Base-by-base conservation (phyloP, 2,329 filamentous ascomycete species). In the Ascochyta viciae-villosae region DNA sequence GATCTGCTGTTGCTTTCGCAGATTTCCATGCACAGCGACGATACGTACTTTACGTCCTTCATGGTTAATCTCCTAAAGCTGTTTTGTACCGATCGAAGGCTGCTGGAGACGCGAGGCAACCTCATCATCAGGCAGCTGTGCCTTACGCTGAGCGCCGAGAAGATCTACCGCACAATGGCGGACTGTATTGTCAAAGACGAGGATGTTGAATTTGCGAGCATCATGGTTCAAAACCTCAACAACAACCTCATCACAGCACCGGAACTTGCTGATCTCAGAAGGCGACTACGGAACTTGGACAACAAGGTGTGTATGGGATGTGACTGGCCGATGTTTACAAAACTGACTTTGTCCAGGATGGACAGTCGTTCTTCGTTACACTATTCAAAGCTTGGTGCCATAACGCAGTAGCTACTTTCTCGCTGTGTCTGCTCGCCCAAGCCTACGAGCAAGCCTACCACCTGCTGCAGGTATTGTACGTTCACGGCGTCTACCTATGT, bases 141-240 rank as follows among this genome's bases (percentile, higher is more conserved):
- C 74, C 86, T 96, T 57, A 96, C 91, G 57, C 82, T 99, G 26
- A 97, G 93, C 63, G 90, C 95, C 0, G 95, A 99, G 74, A 87
- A 93, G 41, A 99, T 99, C 55, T 99, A 98, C 71, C 87, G 95
- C 29, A 98, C 92, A 2, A 82, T 99, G 61, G 96, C 95, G 24
- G 95, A 99, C 67, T 97, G 95, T 65, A 90, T 99, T 9, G 95
- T 98, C 75, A 96, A 93, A 71, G 95, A 99, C 75, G 95, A 98
- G 77, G 95, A 99, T 73, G 87, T 99, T 38, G 96, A 99, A 74
- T 99, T 99, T 76, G 94, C 95, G 15, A 97, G 94, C 73, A 98
- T 99, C 67, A 99, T 99, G 95, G 92, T 99, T 27, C 95, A 99
- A 75, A 98, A 98, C 69, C 83, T 99, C 48, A 99, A 99, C 79